Conservation (phyloP, 31 red algal genomes). For the Endocladia muricata region DNA sequence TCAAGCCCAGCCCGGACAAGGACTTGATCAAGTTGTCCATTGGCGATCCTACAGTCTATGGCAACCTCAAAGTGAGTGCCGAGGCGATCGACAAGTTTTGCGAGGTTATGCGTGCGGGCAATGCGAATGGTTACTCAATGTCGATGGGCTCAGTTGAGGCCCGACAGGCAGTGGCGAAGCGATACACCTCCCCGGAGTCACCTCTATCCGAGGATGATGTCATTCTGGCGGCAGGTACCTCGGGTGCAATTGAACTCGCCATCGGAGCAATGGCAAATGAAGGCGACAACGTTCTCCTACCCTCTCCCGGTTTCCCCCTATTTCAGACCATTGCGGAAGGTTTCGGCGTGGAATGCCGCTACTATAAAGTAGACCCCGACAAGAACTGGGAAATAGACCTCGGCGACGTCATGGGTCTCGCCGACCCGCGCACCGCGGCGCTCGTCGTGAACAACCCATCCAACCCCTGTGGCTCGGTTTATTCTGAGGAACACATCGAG, state of each 20-base stretch:
- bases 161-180: constrained; percentile 68
- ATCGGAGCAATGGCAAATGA: constrained; percentile 77
- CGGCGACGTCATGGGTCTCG: constrained; percentile 27
- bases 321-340: constrained; percentile 78
- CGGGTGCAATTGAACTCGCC: constrained; percentile 88
- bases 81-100: constrained; percentile 42
- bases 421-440: constrained; percentile 67
- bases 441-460: constrained; percentile 97
- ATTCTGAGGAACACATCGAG: constrained; percentile 61
- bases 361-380: constrained; percentile 72
- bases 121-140: constrained; percentile 70
- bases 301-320: constrained; percentile 91
- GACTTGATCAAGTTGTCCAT: constrained; percentile 78
- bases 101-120: constrained; percentile 27
- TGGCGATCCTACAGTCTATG: constrained; percentile 91
- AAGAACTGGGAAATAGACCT: constrained; percentile 77
- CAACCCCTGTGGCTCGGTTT: constrained; percentile 95
- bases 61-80: constrained; percentile 71
- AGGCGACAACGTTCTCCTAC: constrained; percentile 87
- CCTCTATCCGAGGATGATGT: constrained; percentile 69
- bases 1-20: constrained; percentile 81
- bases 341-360: constrained; percentile 63
- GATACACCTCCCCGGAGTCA: constrained; percentile 28
- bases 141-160: constrained; percentile 74
- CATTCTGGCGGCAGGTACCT: constrained; percentile 75